Conservation (phyloP, 78 protist genomes). For the Anaeramoeba flamelloides region DNA sequence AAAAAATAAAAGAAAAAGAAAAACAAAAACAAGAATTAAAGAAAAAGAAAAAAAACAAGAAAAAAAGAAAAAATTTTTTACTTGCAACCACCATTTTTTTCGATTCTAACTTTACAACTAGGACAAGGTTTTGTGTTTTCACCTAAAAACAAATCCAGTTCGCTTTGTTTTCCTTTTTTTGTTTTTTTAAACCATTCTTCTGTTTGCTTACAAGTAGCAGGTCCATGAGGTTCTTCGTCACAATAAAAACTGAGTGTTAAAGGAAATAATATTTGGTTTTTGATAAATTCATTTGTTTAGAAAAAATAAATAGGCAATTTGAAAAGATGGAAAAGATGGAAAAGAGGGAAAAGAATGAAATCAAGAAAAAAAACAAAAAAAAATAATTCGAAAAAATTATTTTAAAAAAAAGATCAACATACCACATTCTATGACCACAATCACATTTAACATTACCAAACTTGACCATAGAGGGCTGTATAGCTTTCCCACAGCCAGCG, state of each 20-base stretch:
- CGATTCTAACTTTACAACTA: neutral
- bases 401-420: no score
- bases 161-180: slow-evolving; percentile 10
- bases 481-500: slow-evolving; percentile 4
- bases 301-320: no score
- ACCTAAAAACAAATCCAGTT: slow-evolving; percentile 3
- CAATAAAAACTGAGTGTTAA: slow-evolving; percentile 13
- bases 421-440: slow-evolving; percentile 3
- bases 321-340: no score
- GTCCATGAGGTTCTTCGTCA: neutral
- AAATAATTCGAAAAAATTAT: no score
- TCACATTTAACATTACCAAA: neutral
- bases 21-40: no score
- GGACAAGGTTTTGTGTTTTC: slow-evolving; percentile 5
- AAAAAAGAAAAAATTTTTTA: slow-evolving; percentile 58
- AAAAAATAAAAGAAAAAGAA: no score
- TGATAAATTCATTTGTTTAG: no score
- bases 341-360: no score
- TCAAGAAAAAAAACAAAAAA: no score
- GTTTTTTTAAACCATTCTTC: neutral
- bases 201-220: slow-evolving; percentile 3
- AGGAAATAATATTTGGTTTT: no score
- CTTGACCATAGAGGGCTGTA: neutral
- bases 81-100: slow-evolving; percentile 31
- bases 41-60: no score